Percentiles rank a stretch among this genome's conserved stretches.
These are phyloP conservation scores for Zygosaccharomyces pseudorouxii DNA, from an alignment of 805 yeast genomes.

Conservation along the genomic window DNA sequence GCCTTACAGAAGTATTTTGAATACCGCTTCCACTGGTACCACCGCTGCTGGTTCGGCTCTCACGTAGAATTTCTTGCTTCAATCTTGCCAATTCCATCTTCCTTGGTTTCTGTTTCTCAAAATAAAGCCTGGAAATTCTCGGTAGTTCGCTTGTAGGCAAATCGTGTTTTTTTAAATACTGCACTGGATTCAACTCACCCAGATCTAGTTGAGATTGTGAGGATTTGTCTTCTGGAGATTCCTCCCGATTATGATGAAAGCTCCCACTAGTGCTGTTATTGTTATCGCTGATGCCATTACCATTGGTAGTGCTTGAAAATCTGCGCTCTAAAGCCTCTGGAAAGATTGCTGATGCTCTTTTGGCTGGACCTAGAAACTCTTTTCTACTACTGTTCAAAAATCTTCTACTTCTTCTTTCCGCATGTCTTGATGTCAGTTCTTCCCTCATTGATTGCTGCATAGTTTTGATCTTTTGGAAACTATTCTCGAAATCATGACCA, in stretches of 20 bases:
- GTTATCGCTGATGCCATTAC: constrained; percentile 6
- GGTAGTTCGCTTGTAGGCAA: constrained; percentile 38
- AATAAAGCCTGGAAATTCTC: constrained; percentile 34
- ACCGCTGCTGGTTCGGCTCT: constrained; percentile 7
- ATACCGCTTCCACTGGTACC: constrained; percentile 4
- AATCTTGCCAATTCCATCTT: constrained; percentile 31
- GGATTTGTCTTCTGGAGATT: not conserved
- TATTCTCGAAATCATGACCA: constrained; percentile 10
- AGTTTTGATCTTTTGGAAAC: constrained; percentile 19
- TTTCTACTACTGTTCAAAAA: constrained; percentile 26
- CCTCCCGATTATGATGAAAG: not conserved
- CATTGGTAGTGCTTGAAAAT: not conserved
- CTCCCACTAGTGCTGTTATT: not conserved
- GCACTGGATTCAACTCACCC: constrained; percentile 40
- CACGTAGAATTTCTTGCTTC: constrained; percentile 19
- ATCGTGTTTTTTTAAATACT: constrained; percentile 36
- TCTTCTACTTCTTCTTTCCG: constrained; percentile 26
- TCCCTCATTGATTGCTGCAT: constrained; percentile 28
- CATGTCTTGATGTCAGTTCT: constrained; percentile 23
- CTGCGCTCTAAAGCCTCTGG: constrained; percentile 1
- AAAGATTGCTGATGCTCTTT: constrained; percentile 20
- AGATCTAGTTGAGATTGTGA: constrained; percentile 23
- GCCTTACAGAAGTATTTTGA: constrained; percentile 1
- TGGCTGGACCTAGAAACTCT: constrained; percentile 32
- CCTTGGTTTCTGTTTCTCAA: constrained; percentile 37